Conservation (phyloP, 139 green algal species). For the Trebouxia sp. region DNA sequence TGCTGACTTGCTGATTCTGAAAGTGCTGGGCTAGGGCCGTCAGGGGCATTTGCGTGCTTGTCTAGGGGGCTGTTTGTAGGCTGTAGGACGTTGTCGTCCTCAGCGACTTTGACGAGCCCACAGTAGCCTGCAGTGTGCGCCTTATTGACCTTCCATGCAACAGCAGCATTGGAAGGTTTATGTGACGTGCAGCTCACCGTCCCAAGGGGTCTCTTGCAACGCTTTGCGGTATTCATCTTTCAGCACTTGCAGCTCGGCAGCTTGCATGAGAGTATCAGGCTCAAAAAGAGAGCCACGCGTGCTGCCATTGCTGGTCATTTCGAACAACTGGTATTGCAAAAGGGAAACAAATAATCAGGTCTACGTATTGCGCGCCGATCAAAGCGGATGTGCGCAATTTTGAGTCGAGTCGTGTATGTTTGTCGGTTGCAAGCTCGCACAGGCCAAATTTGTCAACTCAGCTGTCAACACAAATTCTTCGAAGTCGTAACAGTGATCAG, state of each 20-base stretch:
- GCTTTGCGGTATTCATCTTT: conserved; percentile 4
- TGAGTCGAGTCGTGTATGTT: too few species aligned
- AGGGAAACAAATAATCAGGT: too few species aligned
- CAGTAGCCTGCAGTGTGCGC: conserved; percentile 1
- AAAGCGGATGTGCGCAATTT: too few species aligned
- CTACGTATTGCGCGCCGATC: too few species aligned
- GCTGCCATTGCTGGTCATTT: neutral
- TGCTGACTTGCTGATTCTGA: neutral
- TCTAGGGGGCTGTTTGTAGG: neutral
- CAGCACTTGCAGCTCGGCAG: conserved; percentile 1
- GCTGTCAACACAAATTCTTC: neutral
- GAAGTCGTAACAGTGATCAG: too few species aligned
- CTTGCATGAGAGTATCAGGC: conserved; percentile 15
- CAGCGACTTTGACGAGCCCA: conserved; percentile 9
- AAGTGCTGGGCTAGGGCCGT: neutral
- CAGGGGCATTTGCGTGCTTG: neutral
- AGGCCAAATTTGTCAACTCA: neutral
- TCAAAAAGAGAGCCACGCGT: neutral
- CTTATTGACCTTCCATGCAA: neutral
- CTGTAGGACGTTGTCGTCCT: neutral
- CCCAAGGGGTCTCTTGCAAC: conserved; percentile 17
- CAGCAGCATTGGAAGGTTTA: too few species aligned
- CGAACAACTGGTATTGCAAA: too few species aligned
- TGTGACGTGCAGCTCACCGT: too few species aligned
- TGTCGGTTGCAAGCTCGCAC: neutral